Evolutionary conservation across 2,329 filamentous ascomycete species (phyloP), one percentile per base, ranked within the genome.

Genomic region (Coniella vitis): DNA sequence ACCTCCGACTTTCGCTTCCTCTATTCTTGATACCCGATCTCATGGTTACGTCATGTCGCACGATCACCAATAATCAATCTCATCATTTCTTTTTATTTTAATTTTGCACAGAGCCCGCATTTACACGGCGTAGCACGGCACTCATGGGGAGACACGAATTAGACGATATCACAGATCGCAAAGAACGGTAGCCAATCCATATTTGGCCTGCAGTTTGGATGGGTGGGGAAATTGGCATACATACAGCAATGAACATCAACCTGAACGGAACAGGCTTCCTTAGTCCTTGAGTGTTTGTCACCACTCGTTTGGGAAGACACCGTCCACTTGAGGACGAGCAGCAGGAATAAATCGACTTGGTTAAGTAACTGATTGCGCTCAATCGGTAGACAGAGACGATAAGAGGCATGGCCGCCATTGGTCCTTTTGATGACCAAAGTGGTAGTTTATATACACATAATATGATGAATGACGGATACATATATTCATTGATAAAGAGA

Each of bases 61-160:
- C 10, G 25, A 29, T 29, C 25, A 29, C 5, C 25, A 14, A 36
- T 36, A 36, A 36, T 36, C 4, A 4, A 4, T 36, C 13, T 36
- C 5, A 36, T 14, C 5, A 36, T 7, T 5, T 34, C 35, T 21
- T 31, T 38, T 19, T n/a, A n/a, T n/a, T n/a, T n/a, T n/a, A n/a
- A n/a, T 19, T 19, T 19, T 20, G 17, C 25, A 38, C 25, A 36
- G 39, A 42, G 32, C 19, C 41, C 49, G 50, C 50, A 52, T 52
- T 42, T 47, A 37, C 39, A 47, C 17, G 47, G 50, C 50, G 50
- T 20, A 46, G 10, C 21, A 21, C 19, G 38, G 48, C 12, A 16
- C 45, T 44, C 43, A 40, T 36, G 34, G 12, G 34, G 45, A n/a
- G 49, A 37, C 44, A 51, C 22, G 49, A 48, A 45, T 13, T 51